These are phyloP conservation scores for Kwoniella dejecticola DNA, from an alignment of 768 basidiomycete species.

Conservation along the genomic window DNA sequence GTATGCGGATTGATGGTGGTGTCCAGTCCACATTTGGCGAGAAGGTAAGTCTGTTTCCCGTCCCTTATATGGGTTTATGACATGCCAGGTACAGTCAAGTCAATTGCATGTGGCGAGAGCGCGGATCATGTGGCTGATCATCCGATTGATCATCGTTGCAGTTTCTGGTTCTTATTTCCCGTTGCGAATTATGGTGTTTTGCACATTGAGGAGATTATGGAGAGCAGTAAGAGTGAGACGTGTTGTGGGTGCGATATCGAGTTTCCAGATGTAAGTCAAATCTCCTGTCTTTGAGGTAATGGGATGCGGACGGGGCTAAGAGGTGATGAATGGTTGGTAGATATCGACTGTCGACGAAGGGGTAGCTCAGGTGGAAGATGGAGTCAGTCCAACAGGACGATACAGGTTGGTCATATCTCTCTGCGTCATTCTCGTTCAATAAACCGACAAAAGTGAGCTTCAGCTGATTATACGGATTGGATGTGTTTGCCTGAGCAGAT, in stretches of 20 bases:
- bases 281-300: too few species aligned
- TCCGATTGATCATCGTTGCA: conserved; percentile 9
- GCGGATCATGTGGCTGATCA: not conserved
- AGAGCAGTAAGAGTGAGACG: conserved; percentile 45
- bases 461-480: conserved; percentile 1
- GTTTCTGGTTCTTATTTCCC: conserved; percentile 70
- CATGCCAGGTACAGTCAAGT: too few species aligned
- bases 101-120: too few species aligned
- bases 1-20: conserved; percentile 98
- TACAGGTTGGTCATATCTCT: conserved; percentile 63
- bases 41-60: conserved; percentile 61
- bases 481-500: conserved; percentile 26
- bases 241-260: conserved; percentile 80
- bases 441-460: not conserved
- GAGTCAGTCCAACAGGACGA: conserved; percentile 78
- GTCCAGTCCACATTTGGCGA: conserved; percentile 91
- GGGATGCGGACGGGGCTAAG: too few species aligned
- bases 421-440: not conserved
- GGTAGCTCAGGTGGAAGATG: conserved; percentile 59
- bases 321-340: too few species aligned
- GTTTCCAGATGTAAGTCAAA: conserved; percentile 61
- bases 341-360: conserved; percentile 30
- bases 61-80: too few species aligned
- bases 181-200: conserved; percentile 69
- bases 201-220: conserved; percentile 9